Percentiles rank a stretch among this genome's conserved stretches.
Conservation (phyloP, 805 yeast genomes). For the Tetrapisispora fleetii region DNA sequence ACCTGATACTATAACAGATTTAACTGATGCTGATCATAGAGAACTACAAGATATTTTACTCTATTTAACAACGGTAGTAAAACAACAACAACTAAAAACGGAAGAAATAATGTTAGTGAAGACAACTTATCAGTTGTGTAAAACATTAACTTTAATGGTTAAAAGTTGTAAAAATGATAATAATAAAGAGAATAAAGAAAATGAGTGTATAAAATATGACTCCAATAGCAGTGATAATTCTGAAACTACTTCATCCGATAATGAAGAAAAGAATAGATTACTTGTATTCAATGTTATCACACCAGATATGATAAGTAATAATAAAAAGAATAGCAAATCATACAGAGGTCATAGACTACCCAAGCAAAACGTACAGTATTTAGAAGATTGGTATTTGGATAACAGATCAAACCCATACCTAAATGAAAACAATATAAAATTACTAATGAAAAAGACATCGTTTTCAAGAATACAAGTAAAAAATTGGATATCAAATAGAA, state of each 20-base stretch:
- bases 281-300: slow-evolving; percentile 11
- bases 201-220: not conserved
- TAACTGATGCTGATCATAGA: not conserved
- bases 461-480: slow-evolving; percentile 17
- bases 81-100: not conserved
- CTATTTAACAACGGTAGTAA: slow-evolving; percentile 1
- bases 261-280: not conserved
- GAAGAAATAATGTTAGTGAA: slow-evolving; percentile 5
- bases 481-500: slow-evolving; percentile 23
- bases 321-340: slow-evolving; percentile 4
- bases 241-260: not conserved
- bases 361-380: slow-evolving; percentile 5
- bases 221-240: not conserved
- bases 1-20: not conserved
- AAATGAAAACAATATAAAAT: slow-evolving; percentile 5
- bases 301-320: slow-evolving; percentile 9
- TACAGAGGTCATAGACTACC: slow-evolving; percentile 17
- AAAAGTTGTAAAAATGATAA: not conserved
- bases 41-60: slow-evolving; percentile 5
- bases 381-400: slow-evolving; percentile 14
- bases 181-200: not conserved
- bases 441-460: slow-evolving; percentile 8
- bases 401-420: slow-evolving; percentile 15
- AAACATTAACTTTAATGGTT: slow-evolving; percentile 5
- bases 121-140: slow-evolving; percentile 9